phyloP scores from a whole-genome alignment of 192 early-diverging fungal genomes.

The Backusella tarrabulga region DNA sequence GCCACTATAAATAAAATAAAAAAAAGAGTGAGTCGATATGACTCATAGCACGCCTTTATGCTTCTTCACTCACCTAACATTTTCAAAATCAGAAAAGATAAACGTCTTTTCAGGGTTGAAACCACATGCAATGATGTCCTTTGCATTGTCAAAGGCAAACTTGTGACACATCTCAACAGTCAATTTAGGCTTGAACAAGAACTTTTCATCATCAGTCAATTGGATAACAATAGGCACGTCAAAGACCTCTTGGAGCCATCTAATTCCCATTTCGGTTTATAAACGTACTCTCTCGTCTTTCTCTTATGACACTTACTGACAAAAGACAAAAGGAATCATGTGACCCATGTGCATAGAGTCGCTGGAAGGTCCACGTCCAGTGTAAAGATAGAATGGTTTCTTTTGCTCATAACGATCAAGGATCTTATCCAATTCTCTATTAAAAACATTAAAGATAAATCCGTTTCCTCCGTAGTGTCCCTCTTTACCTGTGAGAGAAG shows the following conservation, averaged over 20 bases:
- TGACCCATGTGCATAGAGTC: constrained; percentile 95
- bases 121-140: constrained; percentile 92
- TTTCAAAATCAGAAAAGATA: constrained; percentile 92
- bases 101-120: constrained; percentile 96
- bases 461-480: no score
- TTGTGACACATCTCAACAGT: constrained; percentile 78
- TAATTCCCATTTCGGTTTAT: constrained; percentile 11
- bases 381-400: constrained; percentile 98
- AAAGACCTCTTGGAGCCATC: constrained; percentile 96
- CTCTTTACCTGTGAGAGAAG: constrained; percentile 85
- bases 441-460: no score
- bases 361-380: constrained; percentile 92
- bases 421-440: constrained; percentile 77
- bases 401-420: constrained; percentile 92
- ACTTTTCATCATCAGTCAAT: constrained; percentile 99
- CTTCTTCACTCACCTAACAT: constrained; percentile 68
- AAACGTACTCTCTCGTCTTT: neutral
- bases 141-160: constrained; percentile 79
- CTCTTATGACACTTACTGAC: constrained; percentile 60
- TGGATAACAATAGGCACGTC: constrained; percentile 94
- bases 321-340: constrained; percentile 96
- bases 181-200: constrained; percentile 88
- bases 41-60: neutral
- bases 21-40: neutral
- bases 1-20: constrained; percentile 46